These are phyloP conservation scores for Vaccinium vitisidaea DNA, from an alignment of 148 eudicot species.

Conservation along the genomic window DNA sequence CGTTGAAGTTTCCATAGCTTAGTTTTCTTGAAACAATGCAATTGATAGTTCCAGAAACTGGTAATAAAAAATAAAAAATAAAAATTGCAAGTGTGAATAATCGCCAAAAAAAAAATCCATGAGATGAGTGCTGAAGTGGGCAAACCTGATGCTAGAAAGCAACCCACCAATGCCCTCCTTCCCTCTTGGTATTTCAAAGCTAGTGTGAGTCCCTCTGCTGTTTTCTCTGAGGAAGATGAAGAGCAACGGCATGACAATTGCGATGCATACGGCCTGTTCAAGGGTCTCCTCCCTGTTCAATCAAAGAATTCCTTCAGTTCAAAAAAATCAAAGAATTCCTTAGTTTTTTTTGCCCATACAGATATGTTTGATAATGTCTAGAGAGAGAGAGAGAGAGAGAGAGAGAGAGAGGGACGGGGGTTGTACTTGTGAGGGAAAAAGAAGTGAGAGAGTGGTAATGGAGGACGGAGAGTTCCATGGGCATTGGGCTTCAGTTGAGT, in stretches of 20 bases:
- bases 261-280: slow-evolving; percentile 1
- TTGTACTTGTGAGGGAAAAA: slow-evolving; percentile 16
- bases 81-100: not conserved
- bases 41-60: not conserved
- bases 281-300: slow-evolving; percentile 26
- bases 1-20: not conserved
- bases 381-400: not conserved
- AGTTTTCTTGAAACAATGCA: not conserved
- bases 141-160: slow-evolving; percentile 44
- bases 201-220: not conserved
- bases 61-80: not conserved
- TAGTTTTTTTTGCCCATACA: not conserved
- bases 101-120: not conserved
- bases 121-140: not conserved
- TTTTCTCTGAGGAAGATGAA: slow-evolving; percentile 25
- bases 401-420: not conserved
- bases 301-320: slow-evolving; percentile 1
- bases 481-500: not conserved
- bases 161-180: slow-evolving; percentile 43
- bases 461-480: slow-evolving; percentile 40
- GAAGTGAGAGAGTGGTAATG: slow-evolving; percentile 25
- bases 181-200: slow-evolving; percentile 23
- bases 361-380: not conserved
- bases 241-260: slow-evolving; percentile 34
- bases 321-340: slow-evolving; percentile 8